Base-by-base conservation (phyloP, 495 filamentous ascomycete species). In the Aspergillus homomorphus region DNA sequence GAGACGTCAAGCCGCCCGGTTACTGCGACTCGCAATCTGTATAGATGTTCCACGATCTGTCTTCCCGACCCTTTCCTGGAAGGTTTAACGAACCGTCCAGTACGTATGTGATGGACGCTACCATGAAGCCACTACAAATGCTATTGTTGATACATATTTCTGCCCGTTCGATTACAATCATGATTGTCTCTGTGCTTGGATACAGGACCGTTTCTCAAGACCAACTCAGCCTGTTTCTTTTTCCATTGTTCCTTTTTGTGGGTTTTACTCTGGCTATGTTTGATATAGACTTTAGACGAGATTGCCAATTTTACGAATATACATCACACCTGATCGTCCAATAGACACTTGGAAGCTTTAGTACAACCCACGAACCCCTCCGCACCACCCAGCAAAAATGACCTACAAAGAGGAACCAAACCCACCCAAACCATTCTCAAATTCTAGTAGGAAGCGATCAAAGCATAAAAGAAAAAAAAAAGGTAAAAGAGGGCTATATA, bases 11-110 rank as follows among this genome's bases (percentile, higher is more conserved):
- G 50, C 77, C 77, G 52, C 84, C 82, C 1, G 83, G 84, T 43
- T 86, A 87, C 67, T 88, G 85, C 64, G 83, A 87, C 68, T 67
- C 70, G 48, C 68, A 66, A 51, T 72, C 16, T 42, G 28, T 41
- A 33, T 53, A 58, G 33, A 26, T 16, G 22, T 21, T 43, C 16
- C 54, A 43, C 24, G 20, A 18, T 10, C 1, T 54, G 15, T 18
- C 51, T 54, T 48, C n/a, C 20, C 53, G 10, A 19, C 50, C 21
- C 42, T 49, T 51, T 19, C 45, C 38, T n/a, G n/a, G n/a, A n/a
- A n/a, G n/a, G n/a, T n/a, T n/a, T 57, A 61, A 22, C 50, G 46
- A 23, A 38, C 10, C 33, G 15, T 21, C 21, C 22, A 54, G 52
- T 53, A 62, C 42, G 49, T 59, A 38, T 58, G 57, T 60, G 55